Evolutionary conservation across 2,329 filamentous ascomycete genomes (phyloP).

Genomic region (Arthroderma uncinatum): DNA sequence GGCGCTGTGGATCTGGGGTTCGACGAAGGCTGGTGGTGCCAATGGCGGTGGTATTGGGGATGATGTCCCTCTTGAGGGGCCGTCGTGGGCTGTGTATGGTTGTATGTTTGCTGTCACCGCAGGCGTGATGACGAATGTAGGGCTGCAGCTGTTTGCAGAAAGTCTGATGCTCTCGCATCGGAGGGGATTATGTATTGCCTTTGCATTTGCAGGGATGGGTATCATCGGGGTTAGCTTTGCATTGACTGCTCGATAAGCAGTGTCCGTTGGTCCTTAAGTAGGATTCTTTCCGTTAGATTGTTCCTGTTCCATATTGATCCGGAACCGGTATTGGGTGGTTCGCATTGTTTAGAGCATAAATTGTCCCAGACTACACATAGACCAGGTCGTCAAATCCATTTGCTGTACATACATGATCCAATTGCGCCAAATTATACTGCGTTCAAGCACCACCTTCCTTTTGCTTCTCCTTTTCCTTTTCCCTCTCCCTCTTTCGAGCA

Average conservation of each 20-base stretch:
- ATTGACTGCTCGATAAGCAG: slow-evolving; percentile 48
- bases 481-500: slow-evolving; percentile 46
- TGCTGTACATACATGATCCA: background rate
- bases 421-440: background rate
- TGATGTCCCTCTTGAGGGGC: slow-evolving; percentile 20
- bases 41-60: slow-evolving; percentile 19
- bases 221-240: slow-evolving; percentile 77
- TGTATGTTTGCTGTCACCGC: slow-evolving; percentile 76
- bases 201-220: slow-evolving; percentile 54
- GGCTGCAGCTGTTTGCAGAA: slow-evolving; percentile 78
- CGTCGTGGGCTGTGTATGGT: slow-evolving; percentile 45
- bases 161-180: slow-evolving; percentile 60
- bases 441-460: slow-evolving; percentile 13
- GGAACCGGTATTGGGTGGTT: background rate
- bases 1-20: slow-evolving; percentile 71
- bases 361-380: background rate
- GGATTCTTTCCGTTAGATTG: background rate
- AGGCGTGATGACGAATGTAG: slow-evolving; percentile 92
- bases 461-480: slow-evolving; percentile 27
- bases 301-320: background rate
- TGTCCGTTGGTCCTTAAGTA: background rate
- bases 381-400: background rate
- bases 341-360: background rate
- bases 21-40: slow-evolving; percentile 34
- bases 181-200: slow-evolving; percentile 28